These are phyloP conservation scores for Fomitiporia mediterranea DNA, from an alignment of 1,284 basidiomycete species.

Conservation along the genomic window DNA sequence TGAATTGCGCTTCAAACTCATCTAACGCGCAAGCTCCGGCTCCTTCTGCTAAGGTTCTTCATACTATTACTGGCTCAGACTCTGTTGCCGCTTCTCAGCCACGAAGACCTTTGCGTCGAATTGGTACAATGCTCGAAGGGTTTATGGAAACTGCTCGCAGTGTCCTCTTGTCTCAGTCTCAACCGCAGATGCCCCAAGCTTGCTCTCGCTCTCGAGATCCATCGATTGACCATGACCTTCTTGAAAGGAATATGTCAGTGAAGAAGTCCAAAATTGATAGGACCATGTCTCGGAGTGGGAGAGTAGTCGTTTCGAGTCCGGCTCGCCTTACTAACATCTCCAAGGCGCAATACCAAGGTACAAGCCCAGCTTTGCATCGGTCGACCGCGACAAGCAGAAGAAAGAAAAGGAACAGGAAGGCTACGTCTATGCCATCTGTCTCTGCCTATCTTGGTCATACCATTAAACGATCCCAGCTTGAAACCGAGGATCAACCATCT, in stretches of 20 bases:
- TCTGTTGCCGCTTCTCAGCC: neutral
- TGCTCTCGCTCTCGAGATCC: neutral
- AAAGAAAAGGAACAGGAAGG: neutral
- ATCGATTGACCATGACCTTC: neutral
- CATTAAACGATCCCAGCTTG: neutral
- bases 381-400: neutral
- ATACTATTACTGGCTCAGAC: neutral
- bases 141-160: conserved; percentile 16
- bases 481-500: neutral
- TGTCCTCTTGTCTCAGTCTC: conserved; percentile 11
- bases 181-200: neutral
- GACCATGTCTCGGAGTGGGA: neutral
- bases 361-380: neutral
- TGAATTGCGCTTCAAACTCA: neutral
- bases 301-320: neutral
- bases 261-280: neutral
- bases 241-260: neutral
- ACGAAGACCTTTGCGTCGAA: conserved; percentile 10
- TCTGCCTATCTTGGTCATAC: neutral
- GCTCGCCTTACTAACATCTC: neutral
- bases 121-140: conserved; percentile 10
- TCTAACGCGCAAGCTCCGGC: neutral
- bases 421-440: neutral
- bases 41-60: neutral
- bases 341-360: neutral